Percentiles rank a stretch among this genome's conserved stretches.
phyloP scores from a whole-genome alignment of 192 early-diverging fungal genomes.

The Polychytrium aggregatum region DNA sequence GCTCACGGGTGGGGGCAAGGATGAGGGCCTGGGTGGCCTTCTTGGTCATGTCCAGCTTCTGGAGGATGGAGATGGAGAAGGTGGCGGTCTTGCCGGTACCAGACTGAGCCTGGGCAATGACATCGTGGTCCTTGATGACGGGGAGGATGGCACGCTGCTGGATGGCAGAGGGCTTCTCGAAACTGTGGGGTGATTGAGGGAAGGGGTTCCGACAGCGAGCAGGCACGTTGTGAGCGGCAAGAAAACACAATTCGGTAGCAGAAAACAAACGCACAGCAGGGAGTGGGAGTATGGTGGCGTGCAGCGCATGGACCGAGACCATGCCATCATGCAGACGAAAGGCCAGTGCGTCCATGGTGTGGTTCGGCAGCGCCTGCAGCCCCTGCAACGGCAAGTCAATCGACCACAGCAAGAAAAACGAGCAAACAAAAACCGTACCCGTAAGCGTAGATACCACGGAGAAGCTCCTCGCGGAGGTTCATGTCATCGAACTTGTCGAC shows the following conservation, averaged over 20 bases:
- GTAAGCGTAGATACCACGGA: slow-evolving; percentile 97
- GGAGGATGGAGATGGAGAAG: slow-evolving; percentile 98
- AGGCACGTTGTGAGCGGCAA: not conserved
- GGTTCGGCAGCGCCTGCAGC: no score
- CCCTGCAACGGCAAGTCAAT: no score
- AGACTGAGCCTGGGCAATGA: slow-evolving; percentile 99
- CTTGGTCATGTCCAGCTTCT: slow-evolving; percentile 70
- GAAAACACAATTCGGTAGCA: not conserved
- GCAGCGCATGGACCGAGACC: no score
- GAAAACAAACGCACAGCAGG: not conserved
- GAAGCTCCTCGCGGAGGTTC: slow-evolving; percentile 77
- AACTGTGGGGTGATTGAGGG: slow-evolving; percentile 44
- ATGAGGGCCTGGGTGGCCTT: slow-evolving; percentile 89
- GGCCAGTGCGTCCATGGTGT: not conserved
- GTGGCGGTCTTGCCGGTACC: slow-evolving; percentile 99
- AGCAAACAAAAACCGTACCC: slow-evolving; percentile 43
- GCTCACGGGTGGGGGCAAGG: slow-evolving; percentile 93
- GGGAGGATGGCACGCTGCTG: slow-evolving; percentile 95
- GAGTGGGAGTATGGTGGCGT: no score
- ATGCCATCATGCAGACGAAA: not conserved
- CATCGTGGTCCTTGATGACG: slow-evolving; percentile 89
- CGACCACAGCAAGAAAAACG: no score
- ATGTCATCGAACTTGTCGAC: slow-evolving; percentile 95
- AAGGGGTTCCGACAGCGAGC: not conserved
- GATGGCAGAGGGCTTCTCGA: slow-evolving; percentile 93